These are phyloP conservation scores for Claviceps lovelessii DNA, from an alignment of 2,329 filamentous ascomycete genomes.

Conservation along the genomic window DNA sequence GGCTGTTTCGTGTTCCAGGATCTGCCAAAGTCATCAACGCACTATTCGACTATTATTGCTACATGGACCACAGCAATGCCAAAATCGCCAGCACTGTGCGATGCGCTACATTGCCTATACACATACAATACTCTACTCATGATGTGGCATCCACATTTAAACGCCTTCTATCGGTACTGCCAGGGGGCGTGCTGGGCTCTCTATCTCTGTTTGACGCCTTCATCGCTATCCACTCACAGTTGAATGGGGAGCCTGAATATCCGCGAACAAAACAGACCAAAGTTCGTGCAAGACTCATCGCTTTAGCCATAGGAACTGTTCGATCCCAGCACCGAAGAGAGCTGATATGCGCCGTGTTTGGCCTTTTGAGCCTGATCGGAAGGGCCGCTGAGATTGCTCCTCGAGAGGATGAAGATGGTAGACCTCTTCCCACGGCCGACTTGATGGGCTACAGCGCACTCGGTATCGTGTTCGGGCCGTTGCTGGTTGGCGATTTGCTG, in stretches of 20 bases:
- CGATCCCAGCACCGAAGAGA: constrained; percentile 45
- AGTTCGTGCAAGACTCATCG: constrained; percentile 49
- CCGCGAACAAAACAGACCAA: constrained; percentile 39
- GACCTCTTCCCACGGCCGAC: constrained; percentile 39
- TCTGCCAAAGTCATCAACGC: constrained; percentile 40
- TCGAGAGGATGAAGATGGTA: constrained; percentile 36
- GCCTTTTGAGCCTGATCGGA: constrained; percentile 47
- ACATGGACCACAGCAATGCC: constrained; percentile 29
- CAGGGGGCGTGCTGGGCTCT: constrained; percentile 52
- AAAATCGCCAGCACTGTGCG: constrained; percentile 43
- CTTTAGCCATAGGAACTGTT: constrained; percentile 46
- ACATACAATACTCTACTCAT: constrained; percentile 45
- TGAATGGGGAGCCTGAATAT: constrained; percentile 36
- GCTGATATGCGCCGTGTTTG: constrained; percentile 53
- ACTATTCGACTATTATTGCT: constrained; percentile 50
- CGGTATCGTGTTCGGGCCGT: constrained; percentile 50
- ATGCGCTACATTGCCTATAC: constrained; percentile 42
- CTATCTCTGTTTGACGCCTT: constrained; percentile 46
- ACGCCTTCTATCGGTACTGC: constrained; percentile 45
- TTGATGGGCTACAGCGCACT: constrained; percentile 51
- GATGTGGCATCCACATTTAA: constrained; percentile 58
- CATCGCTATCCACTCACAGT: constrained; percentile 43
- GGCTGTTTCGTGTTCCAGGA: constrained; percentile 50
- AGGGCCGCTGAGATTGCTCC: constrained; percentile 38
- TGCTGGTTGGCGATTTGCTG: constrained; percentile 45